Base-by-base conservation (phyloP, 2,329 filamentous ascomycete species). In the Calonectria leucothoes region DNA sequence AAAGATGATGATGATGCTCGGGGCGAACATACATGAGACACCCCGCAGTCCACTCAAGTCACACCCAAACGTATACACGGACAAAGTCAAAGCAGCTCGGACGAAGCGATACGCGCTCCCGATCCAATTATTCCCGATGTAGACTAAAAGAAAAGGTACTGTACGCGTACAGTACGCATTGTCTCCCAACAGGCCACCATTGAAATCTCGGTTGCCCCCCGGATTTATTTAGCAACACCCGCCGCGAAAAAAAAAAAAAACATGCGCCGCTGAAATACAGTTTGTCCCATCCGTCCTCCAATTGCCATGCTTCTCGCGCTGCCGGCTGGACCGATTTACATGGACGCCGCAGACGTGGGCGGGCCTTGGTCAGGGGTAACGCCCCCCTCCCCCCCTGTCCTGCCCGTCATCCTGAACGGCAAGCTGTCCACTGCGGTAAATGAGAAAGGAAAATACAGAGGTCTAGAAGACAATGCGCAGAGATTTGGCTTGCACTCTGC, bases 141-240 rank as follows among this genome's bases (percentile, higher is more conserved):
- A 64, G 59, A 48, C 59, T 35, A 35, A 63, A 7, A 39, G 20
- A 7, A 29, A 42, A 35, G n/a, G 67, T 64, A 63, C 42, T 37
- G 55, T 69, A 69, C 67, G 67, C 67, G 67, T 69, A 69, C 66
- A 45, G 52, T 59, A 69, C 55, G n/a, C 31, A 72, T 64, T 73
- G 61, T 66, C 55, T 75, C 39, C 65, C 70, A 61, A 75, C 63
- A 71, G 33, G 63, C 66, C 65, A 31, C 23, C 63, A 66, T 42
- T 8, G 49, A 31, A 66, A 45, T 48, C 39, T 45, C 35, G 57
- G 37, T 45, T 52, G 66, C 69, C 70, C 69, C 57, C 74, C 64
- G 63, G 70, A 74, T 75, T 76, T 77, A 77, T 78, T 79, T 70
- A 80, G 71, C 66, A 75, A 52, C 70, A 37, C 27, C 57, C 65